Evolutionary conservation across 176 grass and related monocot genomes (phyloP).

Genomic region (Rhynchospora breviuscula): DNA sequence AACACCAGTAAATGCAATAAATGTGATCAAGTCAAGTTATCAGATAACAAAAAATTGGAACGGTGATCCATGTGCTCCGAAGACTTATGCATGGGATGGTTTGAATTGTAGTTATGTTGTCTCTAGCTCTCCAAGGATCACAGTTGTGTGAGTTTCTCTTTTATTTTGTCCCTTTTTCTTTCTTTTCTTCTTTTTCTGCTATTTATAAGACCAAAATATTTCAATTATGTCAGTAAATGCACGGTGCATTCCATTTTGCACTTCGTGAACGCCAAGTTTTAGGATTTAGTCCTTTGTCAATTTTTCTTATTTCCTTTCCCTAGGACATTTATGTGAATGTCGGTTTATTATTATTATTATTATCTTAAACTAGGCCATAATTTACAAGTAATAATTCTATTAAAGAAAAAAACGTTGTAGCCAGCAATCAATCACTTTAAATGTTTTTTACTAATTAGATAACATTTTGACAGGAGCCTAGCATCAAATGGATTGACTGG

Average conservation of each 20-base stretch:
- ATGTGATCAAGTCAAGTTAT: conserved; percentile 38
- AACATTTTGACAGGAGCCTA: conserved; percentile 35
- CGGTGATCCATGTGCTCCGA: conserved; percentile 55
- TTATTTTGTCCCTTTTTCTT: background rate
- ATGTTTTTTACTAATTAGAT: background rate
- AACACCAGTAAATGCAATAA: conserved; percentile 49
- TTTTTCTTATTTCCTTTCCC: background rate
- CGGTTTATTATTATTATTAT: background rate
- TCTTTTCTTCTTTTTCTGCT: background rate
- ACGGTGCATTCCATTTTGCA: background rate
- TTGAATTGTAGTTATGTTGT: conserved; percentile 46
- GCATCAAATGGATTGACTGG: conserved; percentile 39
- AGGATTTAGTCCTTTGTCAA: background rate
- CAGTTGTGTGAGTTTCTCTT: conserved; percentile 33
- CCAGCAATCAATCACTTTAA: background rate
- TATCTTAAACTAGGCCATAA: background rate
- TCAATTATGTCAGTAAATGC: background rate
- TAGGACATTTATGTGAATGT: background rate
- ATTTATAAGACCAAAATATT: background rate
- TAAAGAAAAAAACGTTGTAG: background rate
- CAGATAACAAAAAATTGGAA: conserved; percentile 38
- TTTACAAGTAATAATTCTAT: background rate
- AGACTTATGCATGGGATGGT: conserved; percentile 40
- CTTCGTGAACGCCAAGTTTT: background rate
- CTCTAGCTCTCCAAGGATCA: conserved; percentile 41